Conservation (phyloP, 768 basidiomycete species). For the Termitomyces sp. region DNA sequence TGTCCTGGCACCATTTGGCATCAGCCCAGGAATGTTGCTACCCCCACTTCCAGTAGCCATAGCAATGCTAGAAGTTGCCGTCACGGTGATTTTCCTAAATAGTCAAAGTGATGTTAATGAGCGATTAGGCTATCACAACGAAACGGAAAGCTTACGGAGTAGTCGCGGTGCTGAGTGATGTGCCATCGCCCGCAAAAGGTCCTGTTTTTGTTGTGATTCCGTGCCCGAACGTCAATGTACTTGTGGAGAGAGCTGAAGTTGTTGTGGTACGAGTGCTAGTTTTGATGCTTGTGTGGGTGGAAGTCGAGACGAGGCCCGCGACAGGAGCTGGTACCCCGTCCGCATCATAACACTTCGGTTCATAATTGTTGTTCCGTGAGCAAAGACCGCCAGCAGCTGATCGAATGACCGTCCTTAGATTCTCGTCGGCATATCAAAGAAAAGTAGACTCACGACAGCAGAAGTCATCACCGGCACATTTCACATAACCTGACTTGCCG, state of each 20-base stretch:
- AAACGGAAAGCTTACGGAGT: neutral
- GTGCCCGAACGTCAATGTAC: neutral
- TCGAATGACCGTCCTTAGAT: neutral
- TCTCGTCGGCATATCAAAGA: neutral
- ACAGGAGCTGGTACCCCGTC: neutral
- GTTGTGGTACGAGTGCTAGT: neutral
- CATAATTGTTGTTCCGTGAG: neutral
- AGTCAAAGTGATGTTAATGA: neutral
- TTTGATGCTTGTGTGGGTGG: neutral
- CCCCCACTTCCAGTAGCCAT: neutral
- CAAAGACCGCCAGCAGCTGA: slow-evolving; percentile 16
- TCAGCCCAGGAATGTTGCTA: neutral
- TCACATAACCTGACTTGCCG: slow-evolving; percentile 9
- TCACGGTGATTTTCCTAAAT: neutral
- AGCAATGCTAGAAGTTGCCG: neutral
- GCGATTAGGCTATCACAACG: neutral
- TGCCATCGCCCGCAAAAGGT: neutral
- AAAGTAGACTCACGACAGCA: slow-evolving; percentile 17
- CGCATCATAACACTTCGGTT: slow-evolving; percentile 1
- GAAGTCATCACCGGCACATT: slow-evolving; percentile 17
- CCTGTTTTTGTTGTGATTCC: neutral
- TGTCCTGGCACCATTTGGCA: neutral
- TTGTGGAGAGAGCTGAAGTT: neutral
- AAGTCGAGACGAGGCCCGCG: neutral
- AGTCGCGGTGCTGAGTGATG: neutral